phyloP scores from a whole-genome alignment of 2,329 filamentous ascomycete genomes.

The Ramichloridium luteum region DNA sequence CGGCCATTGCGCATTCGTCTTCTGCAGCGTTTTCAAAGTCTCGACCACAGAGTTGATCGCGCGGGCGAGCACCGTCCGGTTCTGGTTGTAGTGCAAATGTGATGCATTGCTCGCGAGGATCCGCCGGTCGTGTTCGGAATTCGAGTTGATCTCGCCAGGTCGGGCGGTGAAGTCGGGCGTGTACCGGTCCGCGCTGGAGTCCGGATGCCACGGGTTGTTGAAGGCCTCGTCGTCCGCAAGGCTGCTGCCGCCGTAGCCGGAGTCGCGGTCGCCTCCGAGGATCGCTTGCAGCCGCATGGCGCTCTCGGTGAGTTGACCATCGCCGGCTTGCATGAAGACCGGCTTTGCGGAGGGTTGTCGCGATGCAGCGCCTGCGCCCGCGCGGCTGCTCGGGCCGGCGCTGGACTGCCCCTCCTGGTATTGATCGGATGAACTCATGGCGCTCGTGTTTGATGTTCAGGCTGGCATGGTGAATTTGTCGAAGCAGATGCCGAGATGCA shows the following conservation, averaged over 20 bases:
- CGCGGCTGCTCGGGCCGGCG: slow-evolving; percentile 17
- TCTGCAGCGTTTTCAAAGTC: slow-evolving; percentile 66
- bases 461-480: no score
- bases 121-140: slow-evolving; percentile 51
- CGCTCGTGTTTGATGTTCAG: no score
- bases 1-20: slow-evolving; percentile 85
- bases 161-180: slow-evolving; percentile 44
- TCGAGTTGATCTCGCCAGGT: slow-evolving; percentile 35
- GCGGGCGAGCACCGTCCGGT: slow-evolving; percentile 72
- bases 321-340: slow-evolving; percentile 90
- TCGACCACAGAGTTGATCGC: slow-evolving; percentile 82
- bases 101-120: slow-evolving; percentile 72
- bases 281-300: slow-evolving; percentile 69
- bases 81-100: slow-evolving; percentile 90
- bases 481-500: no score
- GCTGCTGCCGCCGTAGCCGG: slow-evolving; percentile 78
- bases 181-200: slow-evolving; percentile 44
- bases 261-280: slow-evolving; percentile 76
- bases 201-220: slow-evolving; percentile 41
- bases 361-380: slow-evolving; percentile 13
- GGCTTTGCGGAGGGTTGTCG: slow-evolving; percentile 17
- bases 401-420: slow-evolving; percentile 18
- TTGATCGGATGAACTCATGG: slow-evolving; percentile 24
- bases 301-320: slow-evolving; percentile 67
- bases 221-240: slow-evolving; percentile 48